phyloP scores from a whole-genome alignment of 768 basidiomycete genomes.

The Trametes villosa region DNA sequence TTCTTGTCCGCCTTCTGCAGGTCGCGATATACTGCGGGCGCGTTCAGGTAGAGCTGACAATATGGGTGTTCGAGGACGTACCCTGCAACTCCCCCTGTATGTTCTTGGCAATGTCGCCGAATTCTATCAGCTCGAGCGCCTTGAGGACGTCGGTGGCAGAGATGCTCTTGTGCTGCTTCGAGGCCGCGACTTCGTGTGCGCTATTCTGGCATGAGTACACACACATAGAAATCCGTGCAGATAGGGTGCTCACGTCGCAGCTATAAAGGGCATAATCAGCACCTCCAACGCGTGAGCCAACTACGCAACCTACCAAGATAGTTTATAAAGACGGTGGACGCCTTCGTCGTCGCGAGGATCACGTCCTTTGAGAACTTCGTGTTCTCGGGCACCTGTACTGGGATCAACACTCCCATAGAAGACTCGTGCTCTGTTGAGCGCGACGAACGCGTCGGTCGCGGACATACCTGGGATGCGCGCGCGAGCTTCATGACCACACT shows the following conservation, averaged over 20 bases:
- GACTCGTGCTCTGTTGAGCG: no score
- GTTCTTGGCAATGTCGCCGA: slow-evolving; percentile 67
- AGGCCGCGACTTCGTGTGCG: slow-evolving; percentile 86
- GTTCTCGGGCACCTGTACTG: slow-evolving; percentile 75
- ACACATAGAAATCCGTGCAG: neutral
- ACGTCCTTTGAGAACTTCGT: slow-evolving; percentile 92
- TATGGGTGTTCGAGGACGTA: slow-evolving; percentile 36
- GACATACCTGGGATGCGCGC: slow-evolving; percentile 70
- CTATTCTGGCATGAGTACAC: slow-evolving; percentile 42
- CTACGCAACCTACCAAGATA: slow-evolving; percentile 71
- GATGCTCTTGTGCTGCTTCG: slow-evolving; percentile 86
- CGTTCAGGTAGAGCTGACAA: neutral
- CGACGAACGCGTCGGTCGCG: neutral
- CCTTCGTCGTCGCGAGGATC: slow-evolving; percentile 80
- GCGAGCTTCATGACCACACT: slow-evolving; percentile 83
- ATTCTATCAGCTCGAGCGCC: slow-evolving; percentile 79
- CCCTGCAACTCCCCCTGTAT: slow-evolving; percentile 69
- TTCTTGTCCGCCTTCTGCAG: slow-evolving; percentile 64
- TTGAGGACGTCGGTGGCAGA: slow-evolving; percentile 90
- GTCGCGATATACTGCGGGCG: slow-evolving; percentile 63
- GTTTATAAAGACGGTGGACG: slow-evolving; percentile 94
- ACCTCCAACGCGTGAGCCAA: neutral
- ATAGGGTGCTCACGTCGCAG: slow-evolving; percentile 47
- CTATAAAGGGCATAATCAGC: slow-evolving; percentile 33
- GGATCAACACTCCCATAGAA: neutral